phyloP scores from a whole-genome alignment of 139 green algal species.

The Chlamydomonas sp. region DNA sequence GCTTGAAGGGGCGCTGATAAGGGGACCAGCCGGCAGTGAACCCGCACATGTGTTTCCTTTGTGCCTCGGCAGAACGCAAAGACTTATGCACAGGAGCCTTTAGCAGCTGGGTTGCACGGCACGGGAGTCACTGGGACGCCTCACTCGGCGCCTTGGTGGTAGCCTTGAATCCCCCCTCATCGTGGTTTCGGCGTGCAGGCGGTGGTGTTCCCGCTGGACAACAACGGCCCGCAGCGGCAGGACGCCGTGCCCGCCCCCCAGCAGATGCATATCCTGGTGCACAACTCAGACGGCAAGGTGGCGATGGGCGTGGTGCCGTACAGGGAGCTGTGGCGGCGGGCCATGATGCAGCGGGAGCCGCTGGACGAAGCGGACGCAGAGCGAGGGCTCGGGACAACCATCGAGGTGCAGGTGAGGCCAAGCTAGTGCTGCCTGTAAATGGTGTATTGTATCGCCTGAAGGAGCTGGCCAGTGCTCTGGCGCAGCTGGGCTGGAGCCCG shows the following conservation, averaged over 20 bases:
- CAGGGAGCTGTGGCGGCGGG: constrained; percentile 18
- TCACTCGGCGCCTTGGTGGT: too few species aligned
- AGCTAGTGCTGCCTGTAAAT: background rate
- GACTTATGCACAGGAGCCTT: too few species aligned
- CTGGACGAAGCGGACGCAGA: constrained; percentile 8
- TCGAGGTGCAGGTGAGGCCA: constrained; percentile 20
- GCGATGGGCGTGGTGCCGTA: constrained; percentile 19
- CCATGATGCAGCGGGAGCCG: constrained; percentile 14
- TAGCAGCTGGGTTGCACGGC: too few species aligned
- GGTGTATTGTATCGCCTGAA: too few species aligned
- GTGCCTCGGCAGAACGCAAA: too few species aligned
- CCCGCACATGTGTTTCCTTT: too few species aligned
- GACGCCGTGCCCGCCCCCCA: background rate
- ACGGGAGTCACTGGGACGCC: too few species aligned
- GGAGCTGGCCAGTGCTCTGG: background rate
- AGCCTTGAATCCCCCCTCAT: too few species aligned
- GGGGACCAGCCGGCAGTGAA: too few species aligned
- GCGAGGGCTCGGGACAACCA: background rate
- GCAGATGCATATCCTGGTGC: constrained; percentile 1
- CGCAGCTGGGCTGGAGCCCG: background rate
- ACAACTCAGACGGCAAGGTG: background rate
- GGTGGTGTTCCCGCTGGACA: constrained; percentile 15
- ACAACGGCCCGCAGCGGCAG: background rate
- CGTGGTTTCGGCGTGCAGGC: background rate
- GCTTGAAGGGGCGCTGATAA: too few species aligned